Percentiles rank a stretch among this genome's conserved stretches.
phyloP scores from a whole-genome alignment of 495 filamentous ascomycete species.

The Daldinia loculata region DNA sequence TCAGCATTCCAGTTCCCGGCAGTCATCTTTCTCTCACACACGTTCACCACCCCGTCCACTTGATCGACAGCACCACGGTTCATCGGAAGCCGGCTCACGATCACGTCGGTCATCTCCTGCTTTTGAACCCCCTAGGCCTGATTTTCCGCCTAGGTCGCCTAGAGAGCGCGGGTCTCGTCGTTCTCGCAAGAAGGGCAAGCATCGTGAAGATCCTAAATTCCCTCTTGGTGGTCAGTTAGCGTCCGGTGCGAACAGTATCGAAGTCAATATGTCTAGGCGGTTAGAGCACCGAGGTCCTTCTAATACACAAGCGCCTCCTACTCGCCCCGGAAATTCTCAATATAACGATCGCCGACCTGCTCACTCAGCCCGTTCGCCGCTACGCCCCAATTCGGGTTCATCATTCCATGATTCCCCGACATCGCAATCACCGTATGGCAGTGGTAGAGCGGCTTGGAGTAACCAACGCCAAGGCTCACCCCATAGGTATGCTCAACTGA shows the following conservation, averaged over 20 bases:
- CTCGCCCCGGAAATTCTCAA: constrained; percentile 44
- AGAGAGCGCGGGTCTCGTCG: constrained; percentile 43
- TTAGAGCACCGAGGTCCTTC: constrained; percentile 53
- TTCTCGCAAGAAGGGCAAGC: constrained; percentile 47
- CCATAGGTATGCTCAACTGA: constrained; percentile 62
- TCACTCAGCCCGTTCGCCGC: constrained; percentile 57
- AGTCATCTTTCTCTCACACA: constrained; percentile 51
- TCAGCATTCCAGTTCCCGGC: constrained; percentile 40
- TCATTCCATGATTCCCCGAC: constrained; percentile 75
- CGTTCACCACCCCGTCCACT: constrained; percentile 47
- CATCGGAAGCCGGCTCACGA: constrained; percentile 49
- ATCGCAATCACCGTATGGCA: constrained; percentile 70
- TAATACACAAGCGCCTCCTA: constrained; percentile 45
- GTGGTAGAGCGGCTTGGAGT: constrained; percentile 66
- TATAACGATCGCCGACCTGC: constrained; percentile 59
- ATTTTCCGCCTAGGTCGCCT: constrained; percentile 43
- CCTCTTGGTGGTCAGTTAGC: constrained; percentile 46
- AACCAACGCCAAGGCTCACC: constrained; percentile 65
- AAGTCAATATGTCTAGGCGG: constrained; percentile 56
- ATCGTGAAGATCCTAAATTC: constrained; percentile 46
- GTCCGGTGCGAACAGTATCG: constrained; percentile 59
- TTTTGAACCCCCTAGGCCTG: constrained; percentile 43
- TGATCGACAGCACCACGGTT: constrained; percentile 46
- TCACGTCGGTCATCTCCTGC: constrained; percentile 49
- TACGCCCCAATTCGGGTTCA: constrained; percentile 64